Base-by-base conservation (phyloP, 805 yeast genomes). In the Candida railenensis region DNA sequence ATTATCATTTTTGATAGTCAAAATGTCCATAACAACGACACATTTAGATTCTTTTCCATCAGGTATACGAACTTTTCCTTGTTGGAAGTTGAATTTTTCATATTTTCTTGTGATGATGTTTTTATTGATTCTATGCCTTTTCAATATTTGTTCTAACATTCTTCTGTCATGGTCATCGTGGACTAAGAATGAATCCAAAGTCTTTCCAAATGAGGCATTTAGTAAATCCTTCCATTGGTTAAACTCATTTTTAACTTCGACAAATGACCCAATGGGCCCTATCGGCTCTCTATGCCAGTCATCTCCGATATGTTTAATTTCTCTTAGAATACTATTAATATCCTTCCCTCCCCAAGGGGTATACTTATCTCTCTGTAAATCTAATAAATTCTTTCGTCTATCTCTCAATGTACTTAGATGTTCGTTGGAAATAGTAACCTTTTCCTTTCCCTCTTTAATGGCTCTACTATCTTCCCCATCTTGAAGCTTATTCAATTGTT, bases 221-320 rank as follows among this genome's bases (percentile, higher is more conserved):
- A 91, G 58, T 3, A 85, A 62, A 20, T 76, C 76, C 3, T 75
- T 65, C 89, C 89, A 91, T 22, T 68, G 60, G 18, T 72, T 65
- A 54, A 65, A 79, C 7, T 76, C 82, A 1, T 66, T 60, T 55
- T 81, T 85, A 12, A 92, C 68, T 3, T 77, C 70, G 2, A 89
- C 70, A 48, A 67, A 66, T 3, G 72, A 53, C 1, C 96, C 97
- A 2, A 92, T 51, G 0, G 99, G 99, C 0, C 98, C 98, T 15
- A 85, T 62, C 0, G 96, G 96, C 32, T 57, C 57, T 2, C 62
- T 55, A 15, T 72, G 73, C 73, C 75, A 72, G 5, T 48, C 44
- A 4, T 46, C 40, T 12, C 67, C 67, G 18, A 53, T 48, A 2
- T 59, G 53, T 22, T 64, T 52, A 4, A 84, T 76, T 3, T 68